phyloP scores from a whole-genome alignment of 345 rosid genomes.

The Trapa incisa region DNA sequence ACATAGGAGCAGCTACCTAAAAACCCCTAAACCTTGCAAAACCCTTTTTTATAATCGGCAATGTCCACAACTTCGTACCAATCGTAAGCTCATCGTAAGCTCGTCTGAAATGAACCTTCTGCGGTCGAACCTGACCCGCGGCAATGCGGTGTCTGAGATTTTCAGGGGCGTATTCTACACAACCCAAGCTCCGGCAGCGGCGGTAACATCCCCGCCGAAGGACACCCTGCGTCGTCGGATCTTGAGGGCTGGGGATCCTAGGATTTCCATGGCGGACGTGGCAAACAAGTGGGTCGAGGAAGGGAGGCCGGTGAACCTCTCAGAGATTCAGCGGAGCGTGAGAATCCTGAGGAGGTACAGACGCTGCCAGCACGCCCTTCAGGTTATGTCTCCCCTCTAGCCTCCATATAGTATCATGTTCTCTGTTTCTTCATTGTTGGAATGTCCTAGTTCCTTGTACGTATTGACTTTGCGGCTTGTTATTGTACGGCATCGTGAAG shows the following conservation, averaged over 20 bases:
- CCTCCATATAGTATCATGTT: neutral
- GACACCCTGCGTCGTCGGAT: conserved; percentile 9
- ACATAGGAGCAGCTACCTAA: neutral
- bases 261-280: conserved; percentile 7
- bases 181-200: neutral
- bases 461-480: neutral
- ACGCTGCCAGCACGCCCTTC: conserved; percentile 15
- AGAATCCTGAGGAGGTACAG: conserved; percentile 5
- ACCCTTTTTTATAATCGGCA: neutral
- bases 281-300: conserved; percentile 15
- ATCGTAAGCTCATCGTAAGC: neutral
- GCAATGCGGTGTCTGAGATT: neutral
- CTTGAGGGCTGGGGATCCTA: conserved; percentile 9
- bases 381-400: conserved; percentile 4
- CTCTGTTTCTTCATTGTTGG: neutral
- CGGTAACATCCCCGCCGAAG: neutral
- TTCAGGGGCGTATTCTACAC: conserved; percentile 6
- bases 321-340: conserved; percentile 6
- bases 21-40: neutral
- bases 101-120: neutral
- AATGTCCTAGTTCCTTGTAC: neutral
- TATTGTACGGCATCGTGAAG: neutral
- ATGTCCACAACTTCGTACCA: neutral
- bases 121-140: neutral
- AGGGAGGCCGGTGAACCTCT: conserved; percentile 6